Evolutionary conservation across 2,329 filamentous ascomycete genomes (phyloP).

Genomic region (Davidsoniella virescens): DNA sequence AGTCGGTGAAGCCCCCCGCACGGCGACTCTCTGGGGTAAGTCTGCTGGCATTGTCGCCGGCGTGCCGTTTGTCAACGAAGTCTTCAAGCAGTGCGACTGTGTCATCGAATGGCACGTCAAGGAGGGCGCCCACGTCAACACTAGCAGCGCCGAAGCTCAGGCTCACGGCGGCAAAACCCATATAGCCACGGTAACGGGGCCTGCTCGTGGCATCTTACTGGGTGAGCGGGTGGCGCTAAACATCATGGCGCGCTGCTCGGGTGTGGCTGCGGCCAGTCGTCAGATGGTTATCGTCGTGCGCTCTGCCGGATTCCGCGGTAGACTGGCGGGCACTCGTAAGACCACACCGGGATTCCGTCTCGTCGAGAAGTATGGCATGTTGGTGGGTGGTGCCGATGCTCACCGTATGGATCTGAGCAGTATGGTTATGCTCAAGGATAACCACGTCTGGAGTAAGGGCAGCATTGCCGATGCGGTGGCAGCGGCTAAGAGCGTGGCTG

Average conservation of each 20-base stretch:
- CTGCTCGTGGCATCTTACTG: constrained; percentile 65
- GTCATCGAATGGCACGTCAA: constrained; percentile 72
- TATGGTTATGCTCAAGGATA: constrained; percentile 99
- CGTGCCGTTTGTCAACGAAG: constrained; percentile 86
- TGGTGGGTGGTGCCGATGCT: constrained; percentile 79
- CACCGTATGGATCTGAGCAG: constrained; percentile 81
- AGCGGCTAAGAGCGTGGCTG: constrained; percentile 68
- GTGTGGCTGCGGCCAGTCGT: constrained; percentile 58
- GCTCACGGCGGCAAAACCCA: constrained; percentile 29
- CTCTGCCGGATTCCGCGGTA: constrained; percentile 59
- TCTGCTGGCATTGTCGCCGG: constrained; percentile 72
- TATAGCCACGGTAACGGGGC: constrained; percentile 72
- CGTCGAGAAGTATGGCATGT: constrained; percentile 96
- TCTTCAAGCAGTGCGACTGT: constrained; percentile 81
- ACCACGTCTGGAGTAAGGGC: constrained; percentile 85
- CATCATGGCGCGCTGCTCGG: constrained; percentile 75
- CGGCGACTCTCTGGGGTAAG: constrained; percentile 53
- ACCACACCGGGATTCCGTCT: constrained; percentile 90
- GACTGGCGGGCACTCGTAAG: constrained; percentile 87
- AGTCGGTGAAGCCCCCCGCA: constrained; percentile 54
- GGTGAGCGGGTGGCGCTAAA: constrained; percentile 90
- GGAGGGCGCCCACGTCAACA: constrained; percentile 56
- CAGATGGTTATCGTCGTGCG: constrained; percentile 39
- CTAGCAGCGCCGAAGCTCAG: constrained; percentile 32
- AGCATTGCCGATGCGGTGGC: constrained; percentile 74